Evolutionary conservation across 495 filamentous ascomycete genomes (phyloP), one percentile per base, ranked within the genome.

Genomic region (Penicillium chermesinum): DNA sequence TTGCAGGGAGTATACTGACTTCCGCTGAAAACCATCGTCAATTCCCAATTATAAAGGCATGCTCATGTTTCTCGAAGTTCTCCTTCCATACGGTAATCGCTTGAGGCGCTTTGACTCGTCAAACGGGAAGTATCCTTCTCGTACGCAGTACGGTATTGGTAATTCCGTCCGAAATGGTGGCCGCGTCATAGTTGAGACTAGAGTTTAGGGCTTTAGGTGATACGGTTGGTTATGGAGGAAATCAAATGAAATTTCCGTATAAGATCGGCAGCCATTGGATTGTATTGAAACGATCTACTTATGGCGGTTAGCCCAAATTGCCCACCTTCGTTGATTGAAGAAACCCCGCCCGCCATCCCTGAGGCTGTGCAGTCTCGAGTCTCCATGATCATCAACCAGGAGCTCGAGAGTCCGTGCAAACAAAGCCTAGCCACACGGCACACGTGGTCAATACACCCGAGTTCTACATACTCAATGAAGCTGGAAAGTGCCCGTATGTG

Each of bases 61-160:
- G n/a, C n/a, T n/a, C n/a, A n/a, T n/a, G n/a, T n/a, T n/a, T n/a
- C n/a, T n/a, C n/a, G n/a, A n/a, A n/a, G n/a, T n/a, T n/a, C n/a
- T n/a, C n/a, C n/a, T n/a, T n/a, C n/a, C n/a, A n/a, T n/a, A n/a
- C n/a, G n/a, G n/a, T n/a, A n/a, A n/a, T n/a, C n/a, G n/a, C n/a
- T n/a, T n/a, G n/a, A n/a, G n/a, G n/a, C n/a, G n/a, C n/a, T n/a
- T n/a, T n/a, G n/a, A n/a, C n/a, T n/a, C n/a, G n/a, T n/a, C n/a
- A n/a, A n/a, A n/a, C n/a, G 16, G 15, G n/a, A 12, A 2, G n/a
- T 21, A n/a, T n/a, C n/a, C 10, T 30, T 4, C 5, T 10, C 25
- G 15, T 42, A 34, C 6, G 34, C 32, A 9, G 33, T 50, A 50
- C 48, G 48, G 48, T 50, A 50, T n/a, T 50, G 21, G 48, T 44